Base-by-base conservation (phyloP, 169 alveolate genomes). In the Perkinsus olseni region DNA sequence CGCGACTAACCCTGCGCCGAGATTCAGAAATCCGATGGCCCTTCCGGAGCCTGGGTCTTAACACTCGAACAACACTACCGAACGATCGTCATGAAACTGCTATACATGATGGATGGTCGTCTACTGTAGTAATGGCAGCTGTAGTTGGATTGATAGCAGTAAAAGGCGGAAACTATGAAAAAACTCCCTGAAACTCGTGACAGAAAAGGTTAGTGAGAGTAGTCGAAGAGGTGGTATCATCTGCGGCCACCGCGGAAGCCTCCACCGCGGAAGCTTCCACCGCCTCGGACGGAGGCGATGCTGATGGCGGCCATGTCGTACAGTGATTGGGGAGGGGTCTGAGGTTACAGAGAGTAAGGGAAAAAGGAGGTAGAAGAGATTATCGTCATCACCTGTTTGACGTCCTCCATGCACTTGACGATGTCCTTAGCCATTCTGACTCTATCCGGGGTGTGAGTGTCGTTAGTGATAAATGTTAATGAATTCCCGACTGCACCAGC, bases 401-500 rank as follows among this genome's bases (percentile, higher is more conserved):
- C 98, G 91, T 97, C 98, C 74, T 97, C 96, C 93, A 98, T 93
- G 91, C 98, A 96, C 93, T 96, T 97, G 38, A 98, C 98, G 74
- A 98, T 95, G 51, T 98, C 99, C 92, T 96, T 96, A 8, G 99
- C 99, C 48, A 97, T 91, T 96, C 98, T 96, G 45, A 94, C 95
- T 92, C 97, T 97, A 90, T 97, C 97, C 20, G 96, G 95, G 38
- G 99, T 97, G 92, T 98, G 96, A 95, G 82, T 62, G 82, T 62
- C 82, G 82, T 62, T 62, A 21, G 82, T 62, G 94, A 97, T 95
- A 93, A 96, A 95, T 0, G 97, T 93, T 91, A 94, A 91, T 28
- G 98, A 96, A 36, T 91, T 93, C 13, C 97, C 98, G 74, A 94
- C 94, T 21, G 97, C 97, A 0, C 99, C 99, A 74, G 99, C 99